A percentile compares a stretch with the other conserved stretches of the same genome.
These are phyloP conservation scores for Clonostachys solani DNA, from an alignment of 2,329 filamentous ascomycete species.

Conservation along the genomic window DNA sequence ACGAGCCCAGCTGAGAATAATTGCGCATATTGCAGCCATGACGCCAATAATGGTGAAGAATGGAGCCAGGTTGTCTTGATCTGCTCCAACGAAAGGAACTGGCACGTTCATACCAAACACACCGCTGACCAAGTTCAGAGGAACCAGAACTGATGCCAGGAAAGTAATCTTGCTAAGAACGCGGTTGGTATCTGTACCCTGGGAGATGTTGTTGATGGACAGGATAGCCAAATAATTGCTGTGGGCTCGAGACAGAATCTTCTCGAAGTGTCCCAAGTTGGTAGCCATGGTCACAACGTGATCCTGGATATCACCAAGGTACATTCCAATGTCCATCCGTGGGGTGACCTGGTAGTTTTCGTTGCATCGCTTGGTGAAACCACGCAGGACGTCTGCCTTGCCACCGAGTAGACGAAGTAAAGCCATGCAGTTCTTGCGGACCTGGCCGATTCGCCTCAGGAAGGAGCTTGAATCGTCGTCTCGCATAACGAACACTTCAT, in stretches of 20 bases:
- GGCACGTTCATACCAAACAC: conserved; percentile 84
- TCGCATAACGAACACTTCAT: conserved; percentile 89
- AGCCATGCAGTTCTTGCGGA: conserved; percentile 92
- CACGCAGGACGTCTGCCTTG: conserved; percentile 97
- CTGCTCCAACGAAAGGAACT: conserved; percentile 56
- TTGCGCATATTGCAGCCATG: conserved; percentile 47
- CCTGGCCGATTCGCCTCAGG: conserved; percentile 80
- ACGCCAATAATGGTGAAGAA: conserved; percentile 48
- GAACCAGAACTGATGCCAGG: conserved; percentile 91
- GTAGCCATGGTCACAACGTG: conserved; percentile 99
- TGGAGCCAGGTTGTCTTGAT: conserved; percentile 45
- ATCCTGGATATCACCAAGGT: conserved; percentile 96
- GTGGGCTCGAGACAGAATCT: conserved; percentile 91
- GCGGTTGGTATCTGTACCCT: conserved; percentile 84
- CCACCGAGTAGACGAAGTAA: conserved; percentile 89
- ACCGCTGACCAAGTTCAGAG: conserved; percentile 86
- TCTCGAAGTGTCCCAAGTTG: conserved; percentile 92
- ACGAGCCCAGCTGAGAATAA: conserved; percentile 41
- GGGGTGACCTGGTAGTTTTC: conserved; percentile 95
- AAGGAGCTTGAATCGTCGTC: conserved; percentile 87
- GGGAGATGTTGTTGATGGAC: conserved; percentile 83
- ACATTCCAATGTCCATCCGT: conserved; percentile 92
- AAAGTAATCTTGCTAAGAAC: conserved; percentile 94
- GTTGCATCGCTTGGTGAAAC: conserved; percentile 98
- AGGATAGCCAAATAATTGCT: conserved; percentile 95